phyloP scores from a whole-genome alignment of 1,139 yeast species.

The Geotrichum reessii region DNA sequence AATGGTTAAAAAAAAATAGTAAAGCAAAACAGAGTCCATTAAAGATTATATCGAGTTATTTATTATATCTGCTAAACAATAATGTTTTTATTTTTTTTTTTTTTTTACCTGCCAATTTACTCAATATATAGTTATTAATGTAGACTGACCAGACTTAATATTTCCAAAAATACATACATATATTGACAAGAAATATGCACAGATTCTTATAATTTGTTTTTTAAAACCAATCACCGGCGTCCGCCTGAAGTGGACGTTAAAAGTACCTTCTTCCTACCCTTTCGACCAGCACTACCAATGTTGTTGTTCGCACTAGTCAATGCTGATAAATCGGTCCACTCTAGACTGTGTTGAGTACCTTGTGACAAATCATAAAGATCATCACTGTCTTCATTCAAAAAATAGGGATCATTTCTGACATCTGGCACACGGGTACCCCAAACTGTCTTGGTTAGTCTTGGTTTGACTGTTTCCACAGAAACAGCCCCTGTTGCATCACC shows the following conservation, averaged over 20 bases:
- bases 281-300: conserved; percentile 32
- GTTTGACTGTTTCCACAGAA: background rate
- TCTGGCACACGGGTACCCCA: conserved; percentile 16
- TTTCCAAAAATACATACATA: too few species aligned
- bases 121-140: background rate
- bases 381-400: background rate
- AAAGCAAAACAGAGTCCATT: background rate
- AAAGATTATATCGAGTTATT: background rate
- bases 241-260: conserved; percentile 26
- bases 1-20: background rate
- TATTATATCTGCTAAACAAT: too few species aligned
- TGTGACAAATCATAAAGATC: background rate
- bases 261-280: conserved; percentile 41
- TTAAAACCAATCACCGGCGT: too few species aligned
- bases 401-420: background rate
- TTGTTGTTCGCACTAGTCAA: background rate
- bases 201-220: too few species aligned
- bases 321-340: conserved; percentile 6
- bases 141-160: background rate
- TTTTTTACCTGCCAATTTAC: too few species aligned
- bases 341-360: background rate
- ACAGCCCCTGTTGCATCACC: background rate
- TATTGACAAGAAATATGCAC: too few species aligned
- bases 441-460: conserved; percentile 2
- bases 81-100: too few species aligned